Percentiles rank a stretch among this genome's conserved stretches.
Evolutionary conservation across 1,284 basidiomycete species (phyloP).

Genomic region (Cryptococcus maquisensis): DNA sequence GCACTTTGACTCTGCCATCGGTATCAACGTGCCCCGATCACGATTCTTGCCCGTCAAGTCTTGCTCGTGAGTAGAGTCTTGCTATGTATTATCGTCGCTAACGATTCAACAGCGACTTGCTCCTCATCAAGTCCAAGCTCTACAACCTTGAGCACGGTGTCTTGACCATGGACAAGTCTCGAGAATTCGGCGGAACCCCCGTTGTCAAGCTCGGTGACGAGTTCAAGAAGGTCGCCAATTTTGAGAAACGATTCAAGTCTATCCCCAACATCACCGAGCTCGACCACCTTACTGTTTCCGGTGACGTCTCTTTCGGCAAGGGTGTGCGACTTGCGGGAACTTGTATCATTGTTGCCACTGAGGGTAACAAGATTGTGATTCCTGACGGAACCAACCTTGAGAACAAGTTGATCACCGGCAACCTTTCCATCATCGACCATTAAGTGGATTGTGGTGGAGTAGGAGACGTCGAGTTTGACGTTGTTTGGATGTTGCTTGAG

Average conservation of each 20-base stretch:
- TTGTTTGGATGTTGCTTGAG: no score
- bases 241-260: conserved; percentile 86
- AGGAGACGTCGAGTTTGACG: no score
- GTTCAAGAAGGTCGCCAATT: conserved; percentile 80
- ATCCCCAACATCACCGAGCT: conserved; percentile 91
- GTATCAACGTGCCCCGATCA: conserved; percentile 94
- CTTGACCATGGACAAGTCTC: conserved; percentile 80
- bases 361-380: conserved; percentile 91
- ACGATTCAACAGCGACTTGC: conserved; percentile 62
- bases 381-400: conserved; percentile 93
- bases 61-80: conserved; percentile 60
- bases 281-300: conserved; percentile 94
- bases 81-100: conserved; percentile 69
- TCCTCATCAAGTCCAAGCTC: conserved; percentile 95
- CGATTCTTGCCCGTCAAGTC: conserved; percentile 90
- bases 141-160: conserved; percentile 94
- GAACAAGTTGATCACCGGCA: conserved; percentile 65
- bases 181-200: conserved; percentile 90
- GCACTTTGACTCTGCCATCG: conserved; percentile 65
- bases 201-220: conserved; percentile 93
- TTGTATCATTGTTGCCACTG: conserved; percentile 84
- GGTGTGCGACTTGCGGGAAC: conserved; percentile 85
- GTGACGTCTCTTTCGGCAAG: conserved; percentile 93
- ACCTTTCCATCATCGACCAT: conserved; percentile 57
- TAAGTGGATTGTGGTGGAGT: conserved; percentile 20